Evolutionary conservation across 306 rosid species (phyloP), one percentile per base, ranked within the genome.

Genomic region (Astragalus membranaceus): DNA sequence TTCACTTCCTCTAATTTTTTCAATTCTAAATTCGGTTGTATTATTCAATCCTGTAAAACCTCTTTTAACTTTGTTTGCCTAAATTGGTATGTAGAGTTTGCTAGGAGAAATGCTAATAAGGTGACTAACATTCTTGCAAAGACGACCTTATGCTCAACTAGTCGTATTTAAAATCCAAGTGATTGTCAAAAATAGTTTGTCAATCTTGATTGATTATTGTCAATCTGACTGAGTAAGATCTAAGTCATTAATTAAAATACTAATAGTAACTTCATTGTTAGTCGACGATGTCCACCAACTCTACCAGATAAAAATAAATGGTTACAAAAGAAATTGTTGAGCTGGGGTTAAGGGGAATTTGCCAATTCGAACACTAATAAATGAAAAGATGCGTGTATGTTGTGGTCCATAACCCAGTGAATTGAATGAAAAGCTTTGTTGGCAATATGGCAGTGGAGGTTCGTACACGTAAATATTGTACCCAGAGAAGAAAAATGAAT

Each of bases 341-440:
- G 44, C 12, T 8, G n/a, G 36, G 16, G 6, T 10, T 10, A 3
- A 42, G 20, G 36, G 57, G 70, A 55, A 64, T 47, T 35, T 37
- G 47, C 49, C 54, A 55, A 64, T 41, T 23, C 12, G 73, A 52
- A 44, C 8, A 2, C 42, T n/a, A 69, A 53, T 74, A 74, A 74
- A 79, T 79, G 77, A 64, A 20, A 35, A 37, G 37, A 47, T 29
- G 69, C 51, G 37, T 29, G 69, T 16, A 47, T 29, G 69, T 16
- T 12, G 46, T 68, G 75, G 79, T 53, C 72, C 72, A 73, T 69
- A 62, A 11, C 53, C 10, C 69, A n/a, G n/a, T 20, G 23, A 20
- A 70, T 67, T 67, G 10, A 48, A 29, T 67, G 17, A 58, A 72
- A 73, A 66, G 9, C 7, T 11, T 46, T 39, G 46, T 60, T 66